phyloP scores from a whole-genome alignment of 1,284 basidiomycete species.

The Ustilago lituana region DNA sequence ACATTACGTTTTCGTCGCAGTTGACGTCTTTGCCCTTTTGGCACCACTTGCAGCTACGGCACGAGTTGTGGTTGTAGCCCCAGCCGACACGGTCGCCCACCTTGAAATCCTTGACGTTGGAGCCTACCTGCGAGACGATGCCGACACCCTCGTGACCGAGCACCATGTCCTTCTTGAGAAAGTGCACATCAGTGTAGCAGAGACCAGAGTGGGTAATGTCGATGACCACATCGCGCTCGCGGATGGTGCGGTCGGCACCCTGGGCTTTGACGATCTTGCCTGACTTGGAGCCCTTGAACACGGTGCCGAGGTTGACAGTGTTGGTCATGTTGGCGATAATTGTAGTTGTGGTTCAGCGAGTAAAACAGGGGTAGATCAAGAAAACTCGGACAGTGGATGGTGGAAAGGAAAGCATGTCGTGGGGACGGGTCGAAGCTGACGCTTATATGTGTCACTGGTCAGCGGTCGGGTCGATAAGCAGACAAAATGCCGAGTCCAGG shows the following conservation, averaged over 20 bases:
- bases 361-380: too few relatives aligned
- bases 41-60: slow-evolving; percentile 59
- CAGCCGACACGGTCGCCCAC: slow-evolving; percentile 62
- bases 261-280: slow-evolving; percentile 57
- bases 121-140: slow-evolving; percentile 59
- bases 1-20: slow-evolving; percentile 57
- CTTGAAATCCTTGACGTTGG: slow-evolving; percentile 50
- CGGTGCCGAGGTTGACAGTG: slow-evolving; percentile 53
- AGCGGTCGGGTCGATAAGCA: not conserved
- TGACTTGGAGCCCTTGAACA: slow-evolving; percentile 58
- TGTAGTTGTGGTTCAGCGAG: too few relatives aligned
- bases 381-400: not conserved
- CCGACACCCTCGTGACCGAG: slow-evolving; percentile 65
- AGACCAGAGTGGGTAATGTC: slow-evolving; percentile 63
- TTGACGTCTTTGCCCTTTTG: slow-evolving; percentile 55
- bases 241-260: slow-evolving; percentile 35
- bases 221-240: slow-evolving; percentile 56
- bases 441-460: slow-evolving; percentile 1
- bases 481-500: too few relatives aligned
- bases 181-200: slow-evolving; percentile 62
- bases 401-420: not conserved
- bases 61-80: slow-evolving; percentile 63
- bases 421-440: not conserved
- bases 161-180: slow-evolving; percentile 55
- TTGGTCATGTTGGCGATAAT: slow-evolving; percentile 12